A percentile compares a stretch with the other conserved stretches of the same genome.
Conservation (phyloP, 2,329 filamentous ascomycete species). For the Cladosporium austrohemisphaericum region DNA sequence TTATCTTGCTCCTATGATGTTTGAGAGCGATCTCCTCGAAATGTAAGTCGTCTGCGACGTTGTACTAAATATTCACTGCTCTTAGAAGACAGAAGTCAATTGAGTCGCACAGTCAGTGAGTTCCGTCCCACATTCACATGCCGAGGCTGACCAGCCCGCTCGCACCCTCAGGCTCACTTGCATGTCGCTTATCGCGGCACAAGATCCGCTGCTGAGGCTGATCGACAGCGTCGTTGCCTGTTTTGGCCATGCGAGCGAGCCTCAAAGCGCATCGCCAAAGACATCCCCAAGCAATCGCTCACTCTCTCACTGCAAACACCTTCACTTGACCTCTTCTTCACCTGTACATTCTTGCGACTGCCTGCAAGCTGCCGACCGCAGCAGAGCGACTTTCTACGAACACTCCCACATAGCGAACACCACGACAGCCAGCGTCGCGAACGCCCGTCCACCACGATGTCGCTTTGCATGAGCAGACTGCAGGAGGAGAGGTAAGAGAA, state of each 20-base stretch:
- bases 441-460: slow-evolving; percentile 53
- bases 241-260: neutral
- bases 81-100: neutral
- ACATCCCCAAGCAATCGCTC: neutral
- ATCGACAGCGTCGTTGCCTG: neutral
- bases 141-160: slow-evolving; percentile 1
- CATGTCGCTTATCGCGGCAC: slow-evolving; percentile 5
- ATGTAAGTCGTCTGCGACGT: too few relatives aligned
- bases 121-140: slow-evolving; percentile 14
- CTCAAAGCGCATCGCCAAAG: slow-evolving; percentile 2
- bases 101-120: neutral
- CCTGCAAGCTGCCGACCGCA: neutral
- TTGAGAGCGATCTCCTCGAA: too few relatives aligned
- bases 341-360: neutral
- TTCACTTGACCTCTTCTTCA: neutral
- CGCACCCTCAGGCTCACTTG: neutral
- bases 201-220: slow-evolving; percentile 7
- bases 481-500: slow-evolving; percentile 75
- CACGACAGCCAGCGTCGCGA: slow-evolving; percentile 1
- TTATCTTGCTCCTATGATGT: neutral
- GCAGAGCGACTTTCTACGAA: neutral
- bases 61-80: neutral
- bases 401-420: neutral
- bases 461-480: slow-evolving; percentile 81
- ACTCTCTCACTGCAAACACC: neutral